A percentile compares a stretch with the other conserved stretches of the same genome.
These are phyloP conservation scores for Yamadazyma diddensiae DNA, from an alignment of 1,139 yeast genomes.

Conservation along the genomic window DNA sequence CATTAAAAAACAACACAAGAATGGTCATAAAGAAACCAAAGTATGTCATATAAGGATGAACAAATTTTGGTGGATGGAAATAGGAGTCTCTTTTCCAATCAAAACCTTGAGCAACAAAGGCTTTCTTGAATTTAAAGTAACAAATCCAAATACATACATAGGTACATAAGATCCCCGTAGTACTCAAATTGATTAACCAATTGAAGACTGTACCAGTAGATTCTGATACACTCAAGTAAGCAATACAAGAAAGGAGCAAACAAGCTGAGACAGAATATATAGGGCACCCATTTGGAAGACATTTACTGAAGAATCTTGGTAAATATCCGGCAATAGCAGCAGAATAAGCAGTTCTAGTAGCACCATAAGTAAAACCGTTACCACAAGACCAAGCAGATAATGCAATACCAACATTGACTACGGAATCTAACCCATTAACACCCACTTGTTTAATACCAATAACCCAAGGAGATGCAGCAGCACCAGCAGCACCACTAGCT, in stretches of 20 bases:
- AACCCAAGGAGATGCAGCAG: conserved; percentile 40
- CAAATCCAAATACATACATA: conserved; percentile 50
- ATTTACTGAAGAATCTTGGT: conserved; percentile 32
- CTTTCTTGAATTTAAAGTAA: conserved; percentile 38
- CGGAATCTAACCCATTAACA: conserved; percentile 32
- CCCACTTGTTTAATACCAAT: conserved; percentile 36
- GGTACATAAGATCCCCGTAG: conserved; percentile 52
- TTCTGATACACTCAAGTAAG: conserved; percentile 27
- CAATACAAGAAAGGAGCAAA: conserved; percentile 22
- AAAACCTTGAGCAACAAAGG: conserved; percentile 31
- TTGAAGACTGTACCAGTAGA: conserved; percentile 32
- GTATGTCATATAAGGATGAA: conserved; percentile 33
- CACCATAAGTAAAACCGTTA: conserved; percentile 33
- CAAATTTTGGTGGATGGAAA: conserved; percentile 23
- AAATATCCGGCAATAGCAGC: conserved; percentile 37
- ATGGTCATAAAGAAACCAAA: conserved; percentile 26
- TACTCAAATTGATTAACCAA: conserved; percentile 40
- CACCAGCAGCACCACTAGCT: conserved; percentile 24
- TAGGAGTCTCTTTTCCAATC: conserved; percentile 21
- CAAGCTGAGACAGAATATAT: conserved; percentile 28
- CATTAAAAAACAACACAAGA: conserved; percentile 34
- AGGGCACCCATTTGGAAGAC: conserved; percentile 35
- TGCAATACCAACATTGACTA: conserved; percentile 34
- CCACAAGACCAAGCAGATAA: conserved; percentile 40
- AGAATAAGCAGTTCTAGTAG: conserved; percentile 34